Conservation (phyloP, 495 filamentous ascomycete species). For the Penicillium lividum region DNA sequence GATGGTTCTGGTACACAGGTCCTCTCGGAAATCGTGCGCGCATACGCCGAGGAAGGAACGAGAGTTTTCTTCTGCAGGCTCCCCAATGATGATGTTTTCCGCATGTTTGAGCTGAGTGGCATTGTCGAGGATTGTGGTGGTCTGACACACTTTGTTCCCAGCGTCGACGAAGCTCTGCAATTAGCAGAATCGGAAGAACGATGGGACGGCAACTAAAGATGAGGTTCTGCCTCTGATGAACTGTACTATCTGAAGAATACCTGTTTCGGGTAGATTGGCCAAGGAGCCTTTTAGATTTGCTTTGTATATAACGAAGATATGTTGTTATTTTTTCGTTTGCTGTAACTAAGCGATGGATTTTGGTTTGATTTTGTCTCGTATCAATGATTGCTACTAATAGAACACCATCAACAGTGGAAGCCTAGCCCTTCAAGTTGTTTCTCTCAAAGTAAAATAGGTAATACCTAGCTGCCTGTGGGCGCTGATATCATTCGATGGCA, state of each 20-base stretch:
- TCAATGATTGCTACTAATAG: neutral
- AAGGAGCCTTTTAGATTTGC: neutral
- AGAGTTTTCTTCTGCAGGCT: constrained; percentile 87
- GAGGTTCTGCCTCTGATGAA: neutral
- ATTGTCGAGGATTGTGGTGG: constrained; percentile 82
- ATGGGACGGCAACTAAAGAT: constrained; percentile 20
- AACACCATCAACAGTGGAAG: neutral
- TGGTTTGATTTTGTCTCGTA: constrained; percentile 1
- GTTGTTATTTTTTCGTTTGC: constrained; percentile 1
- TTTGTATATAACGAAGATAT: neutral
- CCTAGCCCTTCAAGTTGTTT: neutral
- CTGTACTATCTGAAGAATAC: neutral
- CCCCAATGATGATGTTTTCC: constrained; percentile 67
- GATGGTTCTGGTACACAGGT: constrained; percentile 94
- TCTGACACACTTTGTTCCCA: constrained; percentile 71
- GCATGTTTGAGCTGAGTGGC: constrained; percentile 73
- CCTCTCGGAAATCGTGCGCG: constrained; percentile 80
- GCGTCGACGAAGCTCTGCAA: constrained; percentile 80
- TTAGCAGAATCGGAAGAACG: constrained; percentile 68
- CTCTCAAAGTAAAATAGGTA: neutral
- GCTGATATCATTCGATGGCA: neutral
- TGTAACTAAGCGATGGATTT: constrained; percentile 12
- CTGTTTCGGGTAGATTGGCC: neutral
- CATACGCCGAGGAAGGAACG: constrained; percentile 70
- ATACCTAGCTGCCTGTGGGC: neutral